Base-by-base conservation (phyloP, 2,329 filamentous ascomycete genomes). In the Zalaria obscura region DNA sequence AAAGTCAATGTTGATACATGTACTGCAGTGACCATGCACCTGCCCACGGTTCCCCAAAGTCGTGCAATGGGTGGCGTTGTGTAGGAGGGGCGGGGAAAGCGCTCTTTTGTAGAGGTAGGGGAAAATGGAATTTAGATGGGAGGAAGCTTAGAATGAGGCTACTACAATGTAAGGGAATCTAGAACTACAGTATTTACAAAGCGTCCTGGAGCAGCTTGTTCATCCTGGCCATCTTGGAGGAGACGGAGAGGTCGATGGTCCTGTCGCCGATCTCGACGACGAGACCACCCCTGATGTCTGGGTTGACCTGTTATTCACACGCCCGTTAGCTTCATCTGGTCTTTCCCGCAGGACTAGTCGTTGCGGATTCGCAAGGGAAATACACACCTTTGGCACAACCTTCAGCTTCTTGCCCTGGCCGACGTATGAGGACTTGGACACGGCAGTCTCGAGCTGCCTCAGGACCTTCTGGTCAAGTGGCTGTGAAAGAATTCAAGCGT, bases 151-250 rank as follows among this genome's bases (percentile, higher is more conserved):
- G 18, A 18, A 18, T 18, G 18, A 18, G 7, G 29, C 29, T 32
- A n/a, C 11, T 31, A 11, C 7, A 36, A 36, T 18, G 33, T 29
- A 40, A 31, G 11, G 36, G 28, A 32, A 39, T 25, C 10, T 39
- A 43, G 18, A 42, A 46, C 48, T 46, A 59, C 29, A 32, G 29
- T 63, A 67, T 87, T 84, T 94, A 98, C 83, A 98, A 74, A 67
- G 82, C 76, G 70, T 98, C 91, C 55, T 76, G 88, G 62, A 98
- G 83, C 64, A 94, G 80, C 82, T 96, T 98, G 85, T 98, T 98
- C 78, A 98, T 85, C 79, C 87, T 93, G 65, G 84, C 76, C 67
- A 98, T 82, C 76, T 89, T 93, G 64, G 83, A 74, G 39, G 89
- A 89, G 59, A 98, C 88, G 68, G 83, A 91, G 55, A 95, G 82